phyloP scores from a whole-genome alignment of 768 basidiomycete species.

The Trametes sanguinea region DNA sequence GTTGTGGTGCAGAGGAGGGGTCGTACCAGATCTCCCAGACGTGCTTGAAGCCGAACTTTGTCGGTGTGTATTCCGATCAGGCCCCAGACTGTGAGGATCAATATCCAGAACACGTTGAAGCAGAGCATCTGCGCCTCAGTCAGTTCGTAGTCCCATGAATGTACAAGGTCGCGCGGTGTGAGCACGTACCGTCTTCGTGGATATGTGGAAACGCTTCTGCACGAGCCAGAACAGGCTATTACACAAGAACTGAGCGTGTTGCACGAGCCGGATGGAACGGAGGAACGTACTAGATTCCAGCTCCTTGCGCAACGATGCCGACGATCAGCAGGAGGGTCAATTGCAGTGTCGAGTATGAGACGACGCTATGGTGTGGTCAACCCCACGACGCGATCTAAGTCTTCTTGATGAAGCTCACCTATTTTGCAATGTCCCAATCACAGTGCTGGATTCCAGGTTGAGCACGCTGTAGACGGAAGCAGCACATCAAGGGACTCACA shows the following conservation, averaged over 20 bases:
- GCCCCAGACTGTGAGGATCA: conserved; percentile 72
- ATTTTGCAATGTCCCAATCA: conserved; percentile 71
- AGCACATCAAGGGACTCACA: conserved; percentile 41
- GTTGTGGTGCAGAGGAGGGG: neutral
- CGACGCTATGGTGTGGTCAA: conserved; percentile 46
- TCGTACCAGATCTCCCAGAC: conserved; percentile 76
- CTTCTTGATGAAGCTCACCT: conserved; percentile 40
- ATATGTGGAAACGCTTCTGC: conserved; percentile 62
- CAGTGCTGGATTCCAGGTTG: conserved; percentile 47
- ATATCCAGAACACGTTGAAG: conserved; percentile 73
- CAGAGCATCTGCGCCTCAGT: conserved; percentile 56
- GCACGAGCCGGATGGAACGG: neutral
- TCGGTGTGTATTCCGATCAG: conserved; percentile 74
- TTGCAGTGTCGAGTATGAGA: conserved; percentile 72
- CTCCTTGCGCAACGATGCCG: conserved; percentile 61
- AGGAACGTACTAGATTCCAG: conserved; percentile 64
- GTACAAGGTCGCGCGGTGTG: neutral
- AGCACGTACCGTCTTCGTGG: conserved; percentile 59
- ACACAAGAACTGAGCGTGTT: neutral
- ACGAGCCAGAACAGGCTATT: conserved; percentile 65
- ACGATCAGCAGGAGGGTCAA: conserved; percentile 67
- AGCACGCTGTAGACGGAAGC: neutral
- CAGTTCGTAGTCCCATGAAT: neutral
- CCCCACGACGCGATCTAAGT: too few species aligned
- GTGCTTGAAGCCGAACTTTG: conserved; percentile 79